Conservation (phyloP, 2,329 filamentous ascomycete species). For the Xylariaceae sp. region DNA sequence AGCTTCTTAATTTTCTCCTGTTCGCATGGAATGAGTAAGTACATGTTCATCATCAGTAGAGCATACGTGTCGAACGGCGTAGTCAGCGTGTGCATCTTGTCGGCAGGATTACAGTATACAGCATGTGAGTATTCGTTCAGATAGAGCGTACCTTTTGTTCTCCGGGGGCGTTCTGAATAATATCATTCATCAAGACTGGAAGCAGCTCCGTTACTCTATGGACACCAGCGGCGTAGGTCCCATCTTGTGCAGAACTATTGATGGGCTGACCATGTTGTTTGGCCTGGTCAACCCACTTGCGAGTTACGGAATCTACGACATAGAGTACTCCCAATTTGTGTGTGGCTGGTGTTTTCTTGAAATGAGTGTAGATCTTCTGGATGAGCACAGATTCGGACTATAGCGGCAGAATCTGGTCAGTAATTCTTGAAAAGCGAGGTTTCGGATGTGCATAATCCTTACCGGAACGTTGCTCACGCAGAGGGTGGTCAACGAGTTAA, state of each 20-base stretch:
- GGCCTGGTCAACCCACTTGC: slow-evolving; percentile 96
- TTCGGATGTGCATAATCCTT: slow-evolving; percentile 36
- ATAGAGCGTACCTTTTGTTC: slow-evolving; percentile 89
- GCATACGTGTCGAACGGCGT: slow-evolving; percentile 12
- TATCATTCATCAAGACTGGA: slow-evolving; percentile 91
- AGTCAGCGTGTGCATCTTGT: slow-evolving; percentile 15
- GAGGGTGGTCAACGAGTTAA: slow-evolving; percentile 78
- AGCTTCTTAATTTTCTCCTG: slow-evolving; percentile 96
- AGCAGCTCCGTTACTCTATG: slow-evolving; percentile 95
- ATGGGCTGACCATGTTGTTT: slow-evolving; percentile 79
- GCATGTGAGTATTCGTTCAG: slow-evolving; percentile 28
- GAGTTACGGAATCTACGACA: slow-evolving; percentile 99
- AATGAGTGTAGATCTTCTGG: slow-evolving; percentile 94
- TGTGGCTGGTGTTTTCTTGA: slow-evolving; percentile 89
- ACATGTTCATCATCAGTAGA: slow-evolving; percentile 27
- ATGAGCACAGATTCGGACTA: slow-evolving; percentile 94
- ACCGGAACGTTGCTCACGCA: slow-evolving; percentile 91
- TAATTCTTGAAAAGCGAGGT: slow-evolving; percentile 19
- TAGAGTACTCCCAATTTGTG: slow-evolving; percentile 99
- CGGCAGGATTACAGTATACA: slow-evolving; percentile 28
- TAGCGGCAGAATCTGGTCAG: slow-evolving; percentile 24
- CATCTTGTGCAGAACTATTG: slow-evolving; percentile 77
- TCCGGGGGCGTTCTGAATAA: slow-evolving; percentile 79
- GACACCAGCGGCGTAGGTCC: slow-evolving; percentile 91
- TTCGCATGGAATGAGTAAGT: slow-evolving; percentile 45